Base-by-base conservation (phyloP, 495 filamentous ascomycete species). In the Thermochaetoides thermophila region DNA sequence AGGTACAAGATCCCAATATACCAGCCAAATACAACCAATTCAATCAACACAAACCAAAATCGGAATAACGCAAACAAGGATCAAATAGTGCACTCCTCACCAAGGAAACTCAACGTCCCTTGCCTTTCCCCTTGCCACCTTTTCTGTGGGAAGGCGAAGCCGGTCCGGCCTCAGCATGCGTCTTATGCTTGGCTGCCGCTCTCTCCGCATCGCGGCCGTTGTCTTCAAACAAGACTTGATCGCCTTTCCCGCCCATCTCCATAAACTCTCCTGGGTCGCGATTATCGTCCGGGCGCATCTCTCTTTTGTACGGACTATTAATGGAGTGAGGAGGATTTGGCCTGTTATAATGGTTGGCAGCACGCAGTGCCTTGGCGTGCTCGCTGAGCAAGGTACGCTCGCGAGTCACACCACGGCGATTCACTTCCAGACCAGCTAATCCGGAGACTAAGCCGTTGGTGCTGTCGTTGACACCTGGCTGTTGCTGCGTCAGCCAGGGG, bases 361-460 rank as follows among this genome's bases (percentile, higher is more conserved):
- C 52, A 32, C 66, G 52, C 23, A 68, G 60, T 9, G 58, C 56
- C 15, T 70, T 59, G 16, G 58, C 55, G 1, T 72, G 61, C 2
- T 78, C 61, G 52, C 75, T 76, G 5, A 96, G 63, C 11, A 97
- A 61, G 0, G 89, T 97, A 12, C 89, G 74, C 54, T 96, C 81
- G 4, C 89, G 70, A 15, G 64, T 56, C 1, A 80, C 55, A 47
- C 85, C 89, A 34, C 86, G 74, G 44, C 78, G 79, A 9, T 74
- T 75, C 55, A 97, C 85, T 41, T 87, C 86, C 15, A 97, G 66
- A 19, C 74, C 69, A 15, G 69, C 74, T 41, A 97, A 64, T 10
- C 80, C 82, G 12, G 79, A 80, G 0, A 86, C 83, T 12, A 99
- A 66, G 17, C 84, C 84, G 44, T 91, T 87, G n/a, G 84, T 94